Evolutionary conservation across 164 flowering plant species (phyloP).

Genomic region (Berberis thunbergii): DNA sequence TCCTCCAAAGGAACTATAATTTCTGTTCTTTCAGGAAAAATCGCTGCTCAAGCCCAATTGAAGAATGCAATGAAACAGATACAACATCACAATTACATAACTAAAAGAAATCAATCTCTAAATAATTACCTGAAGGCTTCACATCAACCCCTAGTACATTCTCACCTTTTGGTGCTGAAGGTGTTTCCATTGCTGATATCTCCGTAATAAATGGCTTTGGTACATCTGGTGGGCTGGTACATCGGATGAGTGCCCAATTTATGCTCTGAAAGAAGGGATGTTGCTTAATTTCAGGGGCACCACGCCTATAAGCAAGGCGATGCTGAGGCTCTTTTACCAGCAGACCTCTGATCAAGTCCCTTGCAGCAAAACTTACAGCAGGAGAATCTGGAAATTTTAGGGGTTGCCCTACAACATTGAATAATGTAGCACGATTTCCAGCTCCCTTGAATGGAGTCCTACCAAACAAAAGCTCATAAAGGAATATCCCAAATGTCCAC

Average conservation of each 20-base stretch:
- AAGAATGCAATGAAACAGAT: slow-evolving; percentile 8
- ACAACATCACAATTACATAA: slow-evolving; percentile 8
- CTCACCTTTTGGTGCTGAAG: slow-evolving; percentile 18
- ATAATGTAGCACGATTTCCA: slow-evolving; percentile 73
- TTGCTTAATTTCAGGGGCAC: slow-evolving; percentile 86
- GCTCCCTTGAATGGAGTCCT: slow-evolving; percentile 83
- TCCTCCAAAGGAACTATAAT: slow-evolving; percentile 5
- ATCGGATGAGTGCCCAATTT: slow-evolving; percentile 91
- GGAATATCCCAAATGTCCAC: slow-evolving; percentile 95
- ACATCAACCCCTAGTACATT: slow-evolving; percentile 43
- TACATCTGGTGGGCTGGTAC: slow-evolving; percentile 77
- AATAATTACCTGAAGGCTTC: slow-evolving; percentile 74
- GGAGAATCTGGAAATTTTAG: slow-evolving; percentile 77
- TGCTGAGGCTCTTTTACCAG: slow-evolving; percentile 92
- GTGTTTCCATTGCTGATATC: slow-evolving; percentile 17
- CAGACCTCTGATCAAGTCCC: slow-evolving; percentile 81
- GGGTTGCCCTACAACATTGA: slow-evolving; percentile 86
- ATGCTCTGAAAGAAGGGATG: slow-evolving; percentile 86
- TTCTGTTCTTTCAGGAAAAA: slow-evolving; percentile 12
- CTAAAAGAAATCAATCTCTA: slow-evolving; percentile 79
- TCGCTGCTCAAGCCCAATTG: slow-evolving; percentile 11
- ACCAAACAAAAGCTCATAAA: slow-evolving; percentile 83
- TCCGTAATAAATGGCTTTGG: slow-evolving; percentile 42
- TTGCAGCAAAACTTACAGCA: slow-evolving; percentile 75
- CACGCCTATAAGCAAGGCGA: slow-evolving; percentile 82